Evolutionary conservation across 2,329 filamentous ascomycete genomes (phyloP), one percentile per base, ranked within the genome.

Genomic region (Teratosphaeria epicoccoides): DNA sequence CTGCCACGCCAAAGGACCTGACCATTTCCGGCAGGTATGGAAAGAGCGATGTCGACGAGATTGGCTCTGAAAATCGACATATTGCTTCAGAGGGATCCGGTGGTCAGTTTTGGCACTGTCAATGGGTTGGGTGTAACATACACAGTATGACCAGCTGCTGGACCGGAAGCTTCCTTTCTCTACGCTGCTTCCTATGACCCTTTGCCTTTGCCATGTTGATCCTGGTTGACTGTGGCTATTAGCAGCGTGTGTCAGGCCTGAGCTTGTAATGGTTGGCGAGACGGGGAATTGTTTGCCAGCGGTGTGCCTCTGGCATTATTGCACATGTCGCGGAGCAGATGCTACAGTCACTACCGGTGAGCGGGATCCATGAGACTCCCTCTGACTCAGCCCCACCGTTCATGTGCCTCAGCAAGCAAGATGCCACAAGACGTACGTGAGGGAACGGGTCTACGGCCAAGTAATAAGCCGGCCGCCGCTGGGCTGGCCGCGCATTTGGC

Each of bases 21-120:
- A 95, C 85, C 86, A 95, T 93, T 69, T 90, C 86, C 83, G 90
- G 53, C 80, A 94, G 60, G 84, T 96, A 96, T 11, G 90, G 90
- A 63, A 91, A 95, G 68, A 95, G 90, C 65, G 87, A 91, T 2
- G 89, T 95, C 57, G 94, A 79, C 50, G 90, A 88, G 61, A 96
- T 89, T 23, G 90, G 90, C 70, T 96, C 90, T 55, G 89, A 87
- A 61, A 96, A 82, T 55, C 90, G 88, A 66, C 91, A 91, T 76
- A 95, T 88, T 69, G 88, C 90, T 94, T 40, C 29, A 26, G 14
- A 26, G 14, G 26, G 33, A n/a, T 49, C 17, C 7, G 11, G 12
- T 25, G 11, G 49, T 63, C 44, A 57, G 58, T 52, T 25, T 49
- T 6, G 37, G 26, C 25, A 14, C 43, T 43, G 63, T 75, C 73